Conservation (phyloP, 805 yeast genomes). For the Hanseniaspora vineae region DNA sequence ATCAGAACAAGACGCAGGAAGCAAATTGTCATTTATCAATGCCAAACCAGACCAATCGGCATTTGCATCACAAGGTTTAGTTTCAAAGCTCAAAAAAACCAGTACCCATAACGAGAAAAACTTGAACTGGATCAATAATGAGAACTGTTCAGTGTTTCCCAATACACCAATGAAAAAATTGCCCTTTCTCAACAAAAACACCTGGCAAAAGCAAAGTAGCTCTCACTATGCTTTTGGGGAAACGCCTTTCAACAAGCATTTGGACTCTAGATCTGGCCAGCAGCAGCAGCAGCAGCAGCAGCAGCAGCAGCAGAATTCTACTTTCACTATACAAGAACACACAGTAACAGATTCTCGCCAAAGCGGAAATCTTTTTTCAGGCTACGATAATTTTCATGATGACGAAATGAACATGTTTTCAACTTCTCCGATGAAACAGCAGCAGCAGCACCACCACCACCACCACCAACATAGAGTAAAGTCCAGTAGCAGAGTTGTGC, state of each 20-base stretch:
- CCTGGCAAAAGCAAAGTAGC: slow-evolving; percentile 6
- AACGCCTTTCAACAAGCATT: slow-evolving; percentile 1
- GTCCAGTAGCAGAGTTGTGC: not conserved
- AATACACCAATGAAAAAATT: slow-evolving; percentile 23
- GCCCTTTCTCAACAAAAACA: slow-evolving; percentile 11
- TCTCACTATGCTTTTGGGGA: no score
- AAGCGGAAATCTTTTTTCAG: slow-evolving; percentile 1
- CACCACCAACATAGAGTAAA: no score
- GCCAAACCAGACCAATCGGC: slow-evolving; percentile 19
- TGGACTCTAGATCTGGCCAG: slow-evolving; percentile 7
- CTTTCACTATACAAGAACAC: no score
- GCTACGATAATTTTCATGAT: not conserved
- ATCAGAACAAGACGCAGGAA: slow-evolving; percentile 1
- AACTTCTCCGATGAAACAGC: not conserved
- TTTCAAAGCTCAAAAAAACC: slow-evolving; percentile 14
- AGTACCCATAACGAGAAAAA: not conserved
- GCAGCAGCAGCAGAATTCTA: slow-evolving; percentile 8
- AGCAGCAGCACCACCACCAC: not conserved
- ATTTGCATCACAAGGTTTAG: slow-evolving; percentile 17
- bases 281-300: slow-evolving; percentile 6
- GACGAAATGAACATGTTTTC: not conserved
- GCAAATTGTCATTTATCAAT: slow-evolving; percentile 5
- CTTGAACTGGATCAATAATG: not conserved
- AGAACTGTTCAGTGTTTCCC: slow-evolving; percentile 8
- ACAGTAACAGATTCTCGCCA: slow-evolving; percentile 7